Evolutionary conservation across 768 basidiomycete genomes (phyloP), one percentile per base, ranked within the genome.

Genomic region (Lentinula sp.): DNA sequence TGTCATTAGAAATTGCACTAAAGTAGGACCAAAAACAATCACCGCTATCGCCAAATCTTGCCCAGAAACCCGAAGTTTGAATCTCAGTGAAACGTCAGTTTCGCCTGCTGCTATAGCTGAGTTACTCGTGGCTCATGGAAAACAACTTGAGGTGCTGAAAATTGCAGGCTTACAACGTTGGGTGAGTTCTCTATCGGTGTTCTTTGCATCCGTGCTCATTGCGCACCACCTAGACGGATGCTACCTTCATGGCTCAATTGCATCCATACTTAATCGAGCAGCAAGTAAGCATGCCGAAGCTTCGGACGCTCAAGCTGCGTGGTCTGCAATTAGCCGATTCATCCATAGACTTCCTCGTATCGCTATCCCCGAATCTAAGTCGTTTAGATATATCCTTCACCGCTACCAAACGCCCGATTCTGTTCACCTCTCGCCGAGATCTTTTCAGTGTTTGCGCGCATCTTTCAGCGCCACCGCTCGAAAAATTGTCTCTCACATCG

Each of bases 361-460:
- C 70, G 0, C 63, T 75, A 16, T 85, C 79, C 62, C 85, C 86
- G 2, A 75, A 78, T 53, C 63, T 90, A 18, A 70, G 70, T 41
- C 80, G 80, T 28, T 72, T 90, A 13, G 88, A 90, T 63, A 64
- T 86, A 15, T 88, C 88, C 5, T 90, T 87, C 71, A 90, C 87
- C 2, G 65, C 66, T 13, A 67, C 86, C 36, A 80, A 73, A 49
- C 81, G 77, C 46, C 74, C 73, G n/a, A 61, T 67, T 3, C 36
- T 61, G 2, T 54, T 66, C 42, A 63, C 72, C 46, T 57, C 59
- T 15, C 53, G 53, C 36, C 45, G 18, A 16, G 43, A 23, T 48
- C 2, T 43, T 15, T 45, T 23, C 48, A n/a, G 51, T 32, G 16
- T 28, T 59, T 7, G 59, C 12, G 5, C 50, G 12, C 10, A n/a